These are phyloP conservation scores for Vigna mungo DNA, from an alignment of 306 rosid genomes.

Conservation along the genomic window DNA sequence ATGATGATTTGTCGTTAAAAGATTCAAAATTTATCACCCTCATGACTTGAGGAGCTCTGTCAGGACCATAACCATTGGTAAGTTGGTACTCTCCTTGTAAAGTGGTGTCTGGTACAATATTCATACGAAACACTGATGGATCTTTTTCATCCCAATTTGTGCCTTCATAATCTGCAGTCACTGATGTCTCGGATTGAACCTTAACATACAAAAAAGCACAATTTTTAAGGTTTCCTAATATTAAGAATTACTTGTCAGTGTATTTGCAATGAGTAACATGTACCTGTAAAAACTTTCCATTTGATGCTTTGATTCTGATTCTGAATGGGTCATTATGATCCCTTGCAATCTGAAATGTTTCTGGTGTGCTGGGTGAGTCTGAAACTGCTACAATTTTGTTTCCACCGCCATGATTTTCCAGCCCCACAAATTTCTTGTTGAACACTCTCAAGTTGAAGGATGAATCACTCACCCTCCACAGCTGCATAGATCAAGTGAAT, in stretches of 20 bases:
- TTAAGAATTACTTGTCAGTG: too few species aligned
- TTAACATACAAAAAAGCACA: slow-evolving; percentile 20
- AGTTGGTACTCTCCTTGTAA: slow-evolving; percentile 65
- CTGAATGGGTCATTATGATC: slow-evolving; percentile 43
- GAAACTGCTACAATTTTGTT: slow-evolving; percentile 45
- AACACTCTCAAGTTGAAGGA: slow-evolving; percentile 60
- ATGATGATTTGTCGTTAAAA: background rate
- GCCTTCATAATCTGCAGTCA: slow-evolving; percentile 60
- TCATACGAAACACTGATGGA: slow-evolving; percentile 60
- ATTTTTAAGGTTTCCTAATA: too few species aligned
- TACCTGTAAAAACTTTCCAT: slow-evolving; percentile 62
- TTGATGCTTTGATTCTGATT: slow-evolving; percentile 60
- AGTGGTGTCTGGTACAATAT: background rate
- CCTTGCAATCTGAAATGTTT: slow-evolving; percentile 58
- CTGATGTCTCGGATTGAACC: slow-evolving; percentile 52
- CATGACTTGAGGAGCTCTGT: slow-evolving; percentile 57
- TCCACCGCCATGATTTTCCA: slow-evolving; percentile 41
- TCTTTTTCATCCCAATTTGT: slow-evolving; percentile 58
- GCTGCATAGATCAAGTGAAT: slow-evolving; percentile 40
- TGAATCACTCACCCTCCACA: slow-evolving; percentile 62
- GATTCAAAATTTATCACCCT: slow-evolving; percentile 36
- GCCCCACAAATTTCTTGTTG: slow-evolving; percentile 44
- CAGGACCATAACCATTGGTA: slow-evolving; percentile 68
- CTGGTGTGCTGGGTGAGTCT: slow-evolving; percentile 40
- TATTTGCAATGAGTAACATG: background rate